Conservation (phyloP, 768 basidiomycete species). For the Postia placenta region DNA sequence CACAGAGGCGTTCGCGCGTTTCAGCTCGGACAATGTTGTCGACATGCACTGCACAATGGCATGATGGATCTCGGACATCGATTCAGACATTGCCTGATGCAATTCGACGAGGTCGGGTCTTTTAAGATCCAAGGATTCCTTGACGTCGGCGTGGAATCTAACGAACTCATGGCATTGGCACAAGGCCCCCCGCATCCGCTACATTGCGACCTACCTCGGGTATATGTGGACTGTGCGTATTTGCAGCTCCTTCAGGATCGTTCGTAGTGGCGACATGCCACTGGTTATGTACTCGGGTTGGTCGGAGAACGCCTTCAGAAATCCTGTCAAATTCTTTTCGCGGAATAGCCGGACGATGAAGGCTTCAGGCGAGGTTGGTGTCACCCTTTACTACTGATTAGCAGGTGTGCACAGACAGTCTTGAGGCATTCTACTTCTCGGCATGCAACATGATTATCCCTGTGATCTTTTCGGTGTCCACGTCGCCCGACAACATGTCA, state of each 20-base stretch:
- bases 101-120: slow-evolving; percentile 91
- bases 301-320: slow-evolving; percentile 96
- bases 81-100: slow-evolving; percentile 75
- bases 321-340: slow-evolving; percentile 84
- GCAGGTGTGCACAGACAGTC: neutral
- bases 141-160: slow-evolving; percentile 89
- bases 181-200: neutral
- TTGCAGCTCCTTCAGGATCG: slow-evolving; percentile 89
- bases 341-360: slow-evolving; percentile 91
- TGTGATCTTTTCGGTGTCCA: slow-evolving; percentile 81
- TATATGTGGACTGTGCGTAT: slow-evolving; percentile 86
- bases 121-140: slow-evolving; percentile 73
- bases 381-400: slow-evolving; percentile 50
- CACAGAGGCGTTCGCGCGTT: slow-evolving; percentile 76
- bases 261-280: slow-evolving; percentile 86
- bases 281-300: slow-evolving; percentile 93
- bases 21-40: slow-evolving; percentile 81
- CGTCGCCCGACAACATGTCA: slow-evolving; percentile 84
- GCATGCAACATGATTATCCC: slow-evolving; percentile 89
- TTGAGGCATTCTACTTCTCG: slow-evolving; percentile 55
- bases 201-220: slow-evolving; percentile 55
- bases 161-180: neutral
- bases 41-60: slow-evolving; percentile 94
- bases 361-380: slow-evolving; percentile 78
- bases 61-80: slow-evolving; percentile 90